These are phyloP conservation scores for Leishmania turanica DNA, from an alignment of 208 protist genomes.

Conservation along the genomic window DNA sequence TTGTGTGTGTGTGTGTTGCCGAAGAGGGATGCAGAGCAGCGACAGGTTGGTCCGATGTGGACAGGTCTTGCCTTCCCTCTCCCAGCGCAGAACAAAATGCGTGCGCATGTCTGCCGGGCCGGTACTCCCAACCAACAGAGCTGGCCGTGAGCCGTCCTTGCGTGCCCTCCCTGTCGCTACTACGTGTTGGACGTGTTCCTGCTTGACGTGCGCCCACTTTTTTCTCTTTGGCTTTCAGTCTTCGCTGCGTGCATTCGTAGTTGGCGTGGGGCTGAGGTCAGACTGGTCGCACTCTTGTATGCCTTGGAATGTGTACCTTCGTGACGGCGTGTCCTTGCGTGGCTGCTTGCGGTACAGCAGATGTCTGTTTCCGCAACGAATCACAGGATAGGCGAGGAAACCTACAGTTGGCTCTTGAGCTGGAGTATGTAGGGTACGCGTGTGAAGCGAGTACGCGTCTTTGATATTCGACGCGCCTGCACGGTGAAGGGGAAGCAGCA, in stretches of 20 bases:
- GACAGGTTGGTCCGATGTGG: neutral
- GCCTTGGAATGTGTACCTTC: neutral
- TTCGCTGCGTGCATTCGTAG: neutral
- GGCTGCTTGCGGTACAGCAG: neutral
- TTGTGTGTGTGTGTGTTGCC: neutral
- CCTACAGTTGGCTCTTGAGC: neutral
- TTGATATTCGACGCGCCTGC: neutral
- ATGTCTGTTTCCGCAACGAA: neutral
- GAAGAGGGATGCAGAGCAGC: neutral
- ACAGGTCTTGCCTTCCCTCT: neutral
- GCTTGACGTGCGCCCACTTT: neutral
- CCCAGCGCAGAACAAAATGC: neutral
- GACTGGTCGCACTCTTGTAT: neutral
- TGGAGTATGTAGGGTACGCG: neutral
- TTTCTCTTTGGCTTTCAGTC: neutral
- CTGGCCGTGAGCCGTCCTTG: neutral
- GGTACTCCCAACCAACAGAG: neutral
- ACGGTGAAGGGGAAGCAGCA: neutral
- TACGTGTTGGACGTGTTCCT: neutral
- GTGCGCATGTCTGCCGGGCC: neutral
- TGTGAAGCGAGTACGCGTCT: neutral
- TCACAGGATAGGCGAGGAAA: neutral
- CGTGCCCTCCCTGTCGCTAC: neutral
- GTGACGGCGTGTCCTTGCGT: neutral
- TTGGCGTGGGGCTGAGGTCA: neutral